Conservation (phyloP, 176 grass and related monocot genomes). For the Otatea glauca region DNA sequence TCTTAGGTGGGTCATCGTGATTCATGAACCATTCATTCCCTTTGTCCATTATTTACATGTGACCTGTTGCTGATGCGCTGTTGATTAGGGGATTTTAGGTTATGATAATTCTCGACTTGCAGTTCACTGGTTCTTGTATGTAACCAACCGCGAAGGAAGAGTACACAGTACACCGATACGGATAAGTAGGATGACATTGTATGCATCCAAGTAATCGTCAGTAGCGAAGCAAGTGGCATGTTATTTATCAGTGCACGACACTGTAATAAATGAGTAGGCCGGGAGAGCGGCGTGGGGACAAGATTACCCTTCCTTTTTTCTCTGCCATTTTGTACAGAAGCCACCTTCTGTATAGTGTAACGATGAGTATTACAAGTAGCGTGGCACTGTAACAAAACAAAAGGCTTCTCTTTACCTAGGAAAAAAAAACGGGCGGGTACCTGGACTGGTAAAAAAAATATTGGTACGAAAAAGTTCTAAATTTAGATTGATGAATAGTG, state of each 20-base stretch:
- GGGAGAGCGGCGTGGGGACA: neutral
- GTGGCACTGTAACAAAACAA: neutral
- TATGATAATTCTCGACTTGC: neutral
- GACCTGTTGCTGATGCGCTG: slow-evolving; percentile 16
- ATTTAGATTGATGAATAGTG: too few species aligned
- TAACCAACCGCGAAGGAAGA: neutral
- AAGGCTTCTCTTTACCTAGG: neutral
- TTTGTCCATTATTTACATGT: neutral
- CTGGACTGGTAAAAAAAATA: too few species aligned
- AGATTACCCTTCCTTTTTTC: neutral
- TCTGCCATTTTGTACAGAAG: neutral
- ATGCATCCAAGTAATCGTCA: neutral
- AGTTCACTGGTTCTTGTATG: neutral
- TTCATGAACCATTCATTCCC: neutral
- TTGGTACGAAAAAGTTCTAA: too few species aligned
- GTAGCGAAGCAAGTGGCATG: neutral
- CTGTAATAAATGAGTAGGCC: neutral
- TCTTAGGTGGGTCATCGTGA: neutral
- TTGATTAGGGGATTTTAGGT: neutral
- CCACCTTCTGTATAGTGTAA: neutral
- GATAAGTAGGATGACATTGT: neutral
- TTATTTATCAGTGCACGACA: neutral
- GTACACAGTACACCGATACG: neutral
- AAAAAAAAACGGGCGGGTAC: too few species aligned
- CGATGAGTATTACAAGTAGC: neutral